Evolutionary conservation across 495 filamentous ascomycete genomes (phyloP), one percentile per base, ranked within the genome.

Genomic region (Trichoderma gamsii): DNA sequence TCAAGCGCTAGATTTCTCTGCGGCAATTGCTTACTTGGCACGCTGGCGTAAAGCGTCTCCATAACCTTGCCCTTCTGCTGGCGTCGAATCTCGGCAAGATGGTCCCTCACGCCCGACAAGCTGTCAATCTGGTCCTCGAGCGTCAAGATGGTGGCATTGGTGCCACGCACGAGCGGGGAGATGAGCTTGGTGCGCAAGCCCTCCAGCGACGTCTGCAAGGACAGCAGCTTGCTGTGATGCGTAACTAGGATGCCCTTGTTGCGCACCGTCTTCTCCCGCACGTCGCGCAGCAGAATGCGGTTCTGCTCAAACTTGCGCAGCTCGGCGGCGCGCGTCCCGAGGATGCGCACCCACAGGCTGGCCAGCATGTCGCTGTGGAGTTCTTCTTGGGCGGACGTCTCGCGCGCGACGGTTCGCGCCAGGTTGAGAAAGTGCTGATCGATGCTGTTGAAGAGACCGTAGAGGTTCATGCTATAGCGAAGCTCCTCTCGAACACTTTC

Each of bases 231-330:
- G 29, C 87, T 85, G 72, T 94, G 93, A 72, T 97, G 92, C 65
- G 93, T 90, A 35, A 92, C 85, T 2, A 97, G 81, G 12, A 94
- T 84, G 46, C 86, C 86, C 72, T 96, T 96, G 77, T 96, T 96
- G n/a, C 85, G 82, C 15, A 94, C 87, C 13, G 93, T 97, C 72
- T 88, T 90, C 35, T 88, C 85, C 67, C 92, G 87, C 61, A 97
- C 89, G 69, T 88, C 90, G 32, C 82, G 83, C 35, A 97, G 87
- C 2, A 90, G 80, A 44, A 85, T 80, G 66, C 88, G 88, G 79
- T 97, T 97, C 76, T 90, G 89, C 74, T 97, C 92, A 77, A 90
- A 97, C 76, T 97, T 97, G 76, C 85, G 86, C 0, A 97, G 83
- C 46, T 88, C 84, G 65, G 78, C 77, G 3, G 88, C 85, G 67